Evolutionary conservation across 2,329 filamentous ascomycete genomes (phyloP), one percentile per base, ranked within the genome.

Genomic region (Pseudogymnoascus pannorum): DNA sequence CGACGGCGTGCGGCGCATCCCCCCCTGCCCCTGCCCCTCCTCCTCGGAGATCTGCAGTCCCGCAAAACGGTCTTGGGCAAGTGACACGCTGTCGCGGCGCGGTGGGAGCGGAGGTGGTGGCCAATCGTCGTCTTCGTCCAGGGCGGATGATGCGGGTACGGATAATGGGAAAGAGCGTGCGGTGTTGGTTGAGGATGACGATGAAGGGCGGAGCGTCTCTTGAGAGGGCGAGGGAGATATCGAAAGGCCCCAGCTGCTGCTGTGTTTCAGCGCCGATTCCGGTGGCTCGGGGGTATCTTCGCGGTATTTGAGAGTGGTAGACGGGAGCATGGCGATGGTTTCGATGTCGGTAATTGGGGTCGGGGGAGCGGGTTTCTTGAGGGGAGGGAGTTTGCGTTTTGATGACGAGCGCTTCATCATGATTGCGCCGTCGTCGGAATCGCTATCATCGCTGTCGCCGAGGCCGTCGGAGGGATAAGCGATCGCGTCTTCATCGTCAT

Each of bases 1-100:
- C 38, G 91, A 94, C 58, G 86, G 80, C 18, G 91, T 95, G 67
- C 92, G 82, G 64, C 87, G 85, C 79, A 95, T 87, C 59, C 87
- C 86, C 8, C 14, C 51, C 51, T 57, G 26, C n/a, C n/a, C n/a
- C n/a, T n/a, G n/a, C n/a, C n/a, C n/a, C n/a, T 11, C 51, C 31
- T 26, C 51, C 51, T 68, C 65, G 1, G 69, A 71, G 11, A 65
- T 67, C 9, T 70, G 62, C 60, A 70, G 64, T 42, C 51, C 63
- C 29, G 66, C 63, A 26, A 70, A 65, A 18, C 70, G 67, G 54
- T 72, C 70, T 44, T 71, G 69, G 29, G 66, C 65, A 2, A 66
- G 63, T 4, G 63, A 58, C 2, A 71, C 64, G 60, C 67, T 69
- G 61, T 73, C 70, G 36, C 68, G 70, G 16, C 70, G 68, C 38